A percentile compares a stretch with the other conserved stretches of the same genome.
Evolutionary conservation across 495 filamentous ascomycete species (phyloP).

Genomic region (Penicillium desertorum): DNA sequence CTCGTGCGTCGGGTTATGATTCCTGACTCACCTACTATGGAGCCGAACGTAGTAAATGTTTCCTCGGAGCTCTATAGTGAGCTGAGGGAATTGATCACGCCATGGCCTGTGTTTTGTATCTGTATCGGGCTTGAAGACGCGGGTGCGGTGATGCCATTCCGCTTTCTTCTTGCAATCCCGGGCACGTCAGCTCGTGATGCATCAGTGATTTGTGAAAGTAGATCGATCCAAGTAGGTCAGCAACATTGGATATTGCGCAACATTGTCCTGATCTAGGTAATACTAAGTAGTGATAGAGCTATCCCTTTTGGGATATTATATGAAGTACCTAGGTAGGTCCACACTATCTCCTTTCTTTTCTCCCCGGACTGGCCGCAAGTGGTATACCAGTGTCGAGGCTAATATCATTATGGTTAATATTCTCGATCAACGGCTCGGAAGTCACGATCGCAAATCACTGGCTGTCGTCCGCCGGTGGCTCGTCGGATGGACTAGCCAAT

Average conservation of each 20-base stretch:
- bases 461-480: slow-evolving; percentile 7
- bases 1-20: background rate
- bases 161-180: background rate
- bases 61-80: slow-evolving; percentile 18
- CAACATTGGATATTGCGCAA: background rate
- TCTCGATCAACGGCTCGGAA: background rate
- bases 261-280: slow-evolving; percentile 7
- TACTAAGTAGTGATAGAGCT: background rate
- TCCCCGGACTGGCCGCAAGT: slow-evolving; percentile 2
- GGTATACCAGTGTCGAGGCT: slow-evolving; percentile 1
- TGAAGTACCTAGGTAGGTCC: slow-evolving; percentile 2
- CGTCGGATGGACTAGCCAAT: slow-evolving; percentile 24
- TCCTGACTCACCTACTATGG: background rate
- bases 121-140: background rate
- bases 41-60: background rate
- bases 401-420: background rate
- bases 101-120: slow-evolving; percentile 7
- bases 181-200: background rate
- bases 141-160: slow-evolving; percentile 4
- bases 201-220: background rate
- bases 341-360: background rate
- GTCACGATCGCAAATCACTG: slow-evolving; percentile 10
- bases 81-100: slow-evolving; percentile 17
- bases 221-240: background rate
- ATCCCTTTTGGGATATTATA: background rate